Conservation (phyloP, 805 yeast genomes). For the Blastobotrys parvus region DNA sequence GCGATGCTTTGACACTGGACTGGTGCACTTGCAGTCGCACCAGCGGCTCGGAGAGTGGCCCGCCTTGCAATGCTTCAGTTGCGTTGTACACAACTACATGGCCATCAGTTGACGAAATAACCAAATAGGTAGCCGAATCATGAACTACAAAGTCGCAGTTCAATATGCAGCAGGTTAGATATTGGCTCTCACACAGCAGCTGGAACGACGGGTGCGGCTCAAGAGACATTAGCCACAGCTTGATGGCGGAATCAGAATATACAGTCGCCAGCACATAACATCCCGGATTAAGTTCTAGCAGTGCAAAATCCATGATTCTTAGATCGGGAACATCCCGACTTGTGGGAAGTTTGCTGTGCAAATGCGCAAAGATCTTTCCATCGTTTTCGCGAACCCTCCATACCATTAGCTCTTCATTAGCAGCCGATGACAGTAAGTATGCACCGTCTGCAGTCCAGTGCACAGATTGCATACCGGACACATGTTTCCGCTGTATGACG, state of each 20-base stretch:
- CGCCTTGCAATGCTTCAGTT: slow-evolving; percentile 15
- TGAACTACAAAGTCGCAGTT: slow-evolving; percentile 42
- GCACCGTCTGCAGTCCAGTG: slow-evolving; percentile 36
- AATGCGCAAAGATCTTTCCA: slow-evolving; percentile 25
- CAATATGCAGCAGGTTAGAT: slow-evolving; percentile 71
- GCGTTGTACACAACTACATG: slow-evolving; percentile 55
- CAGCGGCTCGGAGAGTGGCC: neutral
- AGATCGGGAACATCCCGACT: slow-evolving; percentile 63
- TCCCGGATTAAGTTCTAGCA: slow-evolving; percentile 20
- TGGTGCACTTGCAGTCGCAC: slow-evolving; percentile 52
- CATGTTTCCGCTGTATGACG: slow-evolving; percentile 71
- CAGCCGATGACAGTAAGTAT: slow-evolving; percentile 42
- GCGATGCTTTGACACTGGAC: slow-evolving; percentile 65
- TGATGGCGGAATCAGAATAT: slow-evolving; percentile 77
- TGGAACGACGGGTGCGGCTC: slow-evolving; percentile 31
- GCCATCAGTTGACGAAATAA: slow-evolving; percentile 81
- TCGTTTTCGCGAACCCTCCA: slow-evolving; percentile 53
- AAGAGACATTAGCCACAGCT: slow-evolving; percentile 49
- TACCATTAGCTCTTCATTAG: slow-evolving; percentile 78
- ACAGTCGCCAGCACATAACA: slow-evolving; percentile 53
- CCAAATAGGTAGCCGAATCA: slow-evolving; percentile 29
- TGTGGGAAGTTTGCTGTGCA: slow-evolving; percentile 51
- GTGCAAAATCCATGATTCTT: slow-evolving; percentile 80
- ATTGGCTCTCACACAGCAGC: slow-evolving; percentile 40
- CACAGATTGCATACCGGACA: slow-evolving; percentile 78